These are phyloP conservation scores for Limtongozyma cylindracea DNA, from an alignment of 805 yeast genomes.

Conservation along the genomic window DNA sequence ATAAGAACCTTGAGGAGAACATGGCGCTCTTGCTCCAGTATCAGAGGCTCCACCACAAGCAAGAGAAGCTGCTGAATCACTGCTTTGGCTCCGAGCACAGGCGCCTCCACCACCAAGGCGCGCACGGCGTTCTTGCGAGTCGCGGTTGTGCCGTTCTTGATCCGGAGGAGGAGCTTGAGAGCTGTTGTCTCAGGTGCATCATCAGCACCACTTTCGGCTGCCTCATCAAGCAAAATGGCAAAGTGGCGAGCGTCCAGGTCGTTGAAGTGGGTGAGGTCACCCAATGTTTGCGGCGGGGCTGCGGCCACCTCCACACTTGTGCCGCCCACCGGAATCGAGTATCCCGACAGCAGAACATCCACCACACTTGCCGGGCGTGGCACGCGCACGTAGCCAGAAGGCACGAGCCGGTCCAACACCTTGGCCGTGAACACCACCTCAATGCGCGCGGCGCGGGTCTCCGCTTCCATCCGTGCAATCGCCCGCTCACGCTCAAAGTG, in stretches of 20 bases:
- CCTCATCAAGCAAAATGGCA: neutral
- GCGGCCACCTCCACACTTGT: slow-evolving; percentile 5
- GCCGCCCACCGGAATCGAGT: slow-evolving; percentile 15
- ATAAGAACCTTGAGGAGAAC: slow-evolving; percentile 53
- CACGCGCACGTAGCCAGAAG: slow-evolving; percentile 20
- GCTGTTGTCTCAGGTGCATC: slow-evolving; percentile 10
- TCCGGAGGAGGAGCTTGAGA: slow-evolving; percentile 33
- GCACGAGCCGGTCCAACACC: slow-evolving; percentile 21
- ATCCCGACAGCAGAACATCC: slow-evolving; percentile 21
- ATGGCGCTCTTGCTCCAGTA: slow-evolving; percentile 71
- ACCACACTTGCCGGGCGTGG: slow-evolving; percentile 17
- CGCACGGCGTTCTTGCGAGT: slow-evolving; percentile 48
- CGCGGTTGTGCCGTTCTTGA: slow-evolving; percentile 57
- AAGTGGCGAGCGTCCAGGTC: slow-evolving; percentile 52
- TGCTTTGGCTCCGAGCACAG: slow-evolving; percentile 39
- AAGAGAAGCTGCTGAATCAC: slow-evolving; percentile 57
- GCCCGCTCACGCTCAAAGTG: no score
- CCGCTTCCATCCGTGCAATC: no score
- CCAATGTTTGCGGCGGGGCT: slow-evolving; percentile 2
- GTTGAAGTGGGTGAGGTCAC: slow-evolving; percentile 15
- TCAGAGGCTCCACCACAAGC: slow-evolving; percentile 36
- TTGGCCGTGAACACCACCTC: slow-evolving; percentile 13
- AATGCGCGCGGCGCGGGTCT: neutral
- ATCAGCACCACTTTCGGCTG: slow-evolving; percentile 17
- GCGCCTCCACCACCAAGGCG: slow-evolving; percentile 35